These are phyloP conservation scores for Helenozyma baotianmanensis DNA, from an alignment of 805 yeast genomes.

Conservation along the genomic window DNA sequence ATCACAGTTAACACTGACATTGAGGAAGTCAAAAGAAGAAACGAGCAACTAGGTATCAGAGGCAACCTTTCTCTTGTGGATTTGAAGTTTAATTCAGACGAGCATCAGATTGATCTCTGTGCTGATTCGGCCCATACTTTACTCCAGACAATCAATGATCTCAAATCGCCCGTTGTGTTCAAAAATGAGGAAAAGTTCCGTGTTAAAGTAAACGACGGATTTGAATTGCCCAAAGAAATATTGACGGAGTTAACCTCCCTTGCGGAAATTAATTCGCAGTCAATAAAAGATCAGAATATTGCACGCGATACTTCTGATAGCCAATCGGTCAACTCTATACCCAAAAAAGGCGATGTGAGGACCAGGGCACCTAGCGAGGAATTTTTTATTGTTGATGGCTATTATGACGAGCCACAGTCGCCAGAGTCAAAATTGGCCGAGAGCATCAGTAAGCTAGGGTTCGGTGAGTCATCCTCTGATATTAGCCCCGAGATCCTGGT, in stretches of 20 bases:
- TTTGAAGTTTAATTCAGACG: constrained; percentile 46
- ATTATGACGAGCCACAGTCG: constrained; percentile 1
- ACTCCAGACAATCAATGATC: constrained; percentile 60
- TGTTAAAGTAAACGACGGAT: constrained; percentile 24
- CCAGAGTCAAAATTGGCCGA: neutral
- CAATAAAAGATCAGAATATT: too few species aligned
- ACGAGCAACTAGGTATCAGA: constrained; percentile 15
- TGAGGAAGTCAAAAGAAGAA: constrained; percentile 16
- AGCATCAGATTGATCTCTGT: constrained; percentile 53
- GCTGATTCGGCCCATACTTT: constrained; percentile 82
- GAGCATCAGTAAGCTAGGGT: constrained; percentile 1
- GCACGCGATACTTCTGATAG: too few species aligned
- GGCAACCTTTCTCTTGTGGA: constrained; percentile 30
- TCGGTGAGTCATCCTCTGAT: constrained; percentile 1
- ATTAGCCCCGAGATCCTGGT: constrained; percentile 1
- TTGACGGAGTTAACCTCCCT: constrained; percentile 24
- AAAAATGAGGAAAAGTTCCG: constrained; percentile 58
- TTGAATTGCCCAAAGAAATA: constrained; percentile 26
- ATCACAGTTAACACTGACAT: constrained; percentile 23
- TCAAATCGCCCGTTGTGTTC: constrained; percentile 64
- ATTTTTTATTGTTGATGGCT: constrained; percentile 9
- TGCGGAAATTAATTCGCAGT: too few species aligned
- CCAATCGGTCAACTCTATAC: too few species aligned
- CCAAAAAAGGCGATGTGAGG: too few species aligned
- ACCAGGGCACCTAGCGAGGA: constrained; percentile 1